phyloP scores from a whole-genome alignment of 768 basidiomycete genomes.

The Dioszegia aurantiaca region DNA sequence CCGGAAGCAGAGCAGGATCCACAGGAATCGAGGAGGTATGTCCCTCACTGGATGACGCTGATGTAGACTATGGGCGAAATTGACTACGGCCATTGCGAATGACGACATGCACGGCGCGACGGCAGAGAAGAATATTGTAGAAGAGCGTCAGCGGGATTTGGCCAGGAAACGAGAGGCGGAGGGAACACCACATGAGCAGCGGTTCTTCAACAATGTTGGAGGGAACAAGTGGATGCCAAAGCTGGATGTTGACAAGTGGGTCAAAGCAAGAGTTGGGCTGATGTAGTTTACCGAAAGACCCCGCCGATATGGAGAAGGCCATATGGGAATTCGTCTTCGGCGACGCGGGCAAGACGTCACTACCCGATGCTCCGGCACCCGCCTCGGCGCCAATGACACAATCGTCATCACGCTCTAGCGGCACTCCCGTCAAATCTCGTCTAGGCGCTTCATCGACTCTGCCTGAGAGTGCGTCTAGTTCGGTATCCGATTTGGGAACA shows the following conservation, averaged over 20 bases:
- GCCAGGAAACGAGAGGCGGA: conserved; percentile 70
- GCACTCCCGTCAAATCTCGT: background rate
- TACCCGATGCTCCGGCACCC: background rate
- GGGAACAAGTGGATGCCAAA: conserved; percentile 82
- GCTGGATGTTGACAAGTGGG: conserved; percentile 56
- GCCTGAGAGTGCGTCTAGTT: conserved; percentile 3
- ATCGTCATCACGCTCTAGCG: background rate
- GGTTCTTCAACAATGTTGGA: conserved; percentile 69
- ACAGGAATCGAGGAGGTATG: conserved; percentile 81
- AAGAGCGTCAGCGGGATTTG: conserved; percentile 84
- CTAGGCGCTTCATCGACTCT: background rate
- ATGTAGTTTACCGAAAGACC: conserved; percentile 67
- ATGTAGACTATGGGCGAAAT: conserved; percentile 69
- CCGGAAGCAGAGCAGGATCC: conserved; percentile 82
- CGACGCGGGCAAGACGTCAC: conserved; percentile 17
- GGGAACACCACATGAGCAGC: conserved; percentile 62
- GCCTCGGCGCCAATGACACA: background rate
- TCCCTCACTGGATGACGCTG: conserved; percentile 14
- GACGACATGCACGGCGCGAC: conserved; percentile 96
- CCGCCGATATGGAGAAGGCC: conserved; percentile 62
- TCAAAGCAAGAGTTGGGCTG: conserved; percentile 6
- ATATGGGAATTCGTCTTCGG: conserved; percentile 76
- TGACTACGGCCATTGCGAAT: conserved; percentile 77
- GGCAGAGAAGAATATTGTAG: conserved; percentile 79
- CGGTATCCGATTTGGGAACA: background rate